Conservation (phyloP, 179 eudicot genomes). For the Vitellaria paradoxa region DNA sequence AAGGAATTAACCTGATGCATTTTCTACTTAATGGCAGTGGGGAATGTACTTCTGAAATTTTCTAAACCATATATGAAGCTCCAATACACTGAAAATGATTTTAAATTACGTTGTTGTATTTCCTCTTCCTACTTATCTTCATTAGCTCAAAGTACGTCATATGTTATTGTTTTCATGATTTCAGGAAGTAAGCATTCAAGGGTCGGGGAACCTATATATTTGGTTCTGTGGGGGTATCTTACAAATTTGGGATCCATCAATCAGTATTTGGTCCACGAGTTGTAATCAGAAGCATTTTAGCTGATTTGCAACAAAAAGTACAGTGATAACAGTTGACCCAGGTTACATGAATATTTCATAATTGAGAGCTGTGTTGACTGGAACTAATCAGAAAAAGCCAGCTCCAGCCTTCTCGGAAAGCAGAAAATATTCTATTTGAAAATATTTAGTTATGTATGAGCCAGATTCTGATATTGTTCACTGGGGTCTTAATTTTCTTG, state of each 20-base stretch:
- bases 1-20: too few relatives aligned
- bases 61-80: not conserved
- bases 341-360: not conserved
- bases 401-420: constrained; percentile 1
- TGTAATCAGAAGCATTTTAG: constrained; percentile 1
- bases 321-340: not conserved
- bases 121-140: not conserved
- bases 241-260: not conserved
- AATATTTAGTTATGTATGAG: constrained; percentile 37
- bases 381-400: constrained; percentile 8
- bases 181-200: constrained; percentile 13
- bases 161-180: not conserved
- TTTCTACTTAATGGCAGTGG: not conserved
- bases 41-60: not conserved
- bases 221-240: constrained; percentile 5
- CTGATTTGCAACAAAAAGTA: constrained; percentile 6
- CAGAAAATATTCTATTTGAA: constrained; percentile 8
- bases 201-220: not conserved
- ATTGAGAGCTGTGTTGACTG: not conserved
- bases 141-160: not conserved
- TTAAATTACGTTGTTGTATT: not conserved
- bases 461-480: constrained; percentile 65
- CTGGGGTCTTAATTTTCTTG: constrained; percentile 68
- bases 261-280: not conserved
- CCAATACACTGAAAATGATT: not conserved